These are phyloP conservation scores for Carex cristatella DNA, from an alignment of 176 grass and related monocot genomes.

Conservation along the genomic window DNA sequence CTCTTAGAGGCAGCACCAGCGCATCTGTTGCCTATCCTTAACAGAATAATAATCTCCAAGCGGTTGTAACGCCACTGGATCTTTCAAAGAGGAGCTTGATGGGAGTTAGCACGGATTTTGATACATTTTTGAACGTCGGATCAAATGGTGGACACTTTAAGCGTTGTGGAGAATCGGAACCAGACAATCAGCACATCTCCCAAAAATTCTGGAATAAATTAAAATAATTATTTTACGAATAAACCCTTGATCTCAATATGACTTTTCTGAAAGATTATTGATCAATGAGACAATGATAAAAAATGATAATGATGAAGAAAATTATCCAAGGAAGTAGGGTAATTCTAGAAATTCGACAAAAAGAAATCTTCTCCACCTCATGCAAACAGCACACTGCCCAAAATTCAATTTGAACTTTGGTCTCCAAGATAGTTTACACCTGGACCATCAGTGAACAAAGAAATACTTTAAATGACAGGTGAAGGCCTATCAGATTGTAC, in stretches of 20 bases:
- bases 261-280: neutral
- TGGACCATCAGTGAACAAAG: neutral
- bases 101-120: neutral
- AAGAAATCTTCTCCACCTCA: neutral
- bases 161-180: neutral
- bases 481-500: neutral
- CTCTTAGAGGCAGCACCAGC: neutral
- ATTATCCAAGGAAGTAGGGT: neutral
- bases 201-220: neutral
- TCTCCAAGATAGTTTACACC: neutral
- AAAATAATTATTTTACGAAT: neutral
- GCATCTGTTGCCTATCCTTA: neutral
- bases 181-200: neutral
- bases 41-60: neutral
- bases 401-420: slow-evolving; percentile 11
- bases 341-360: neutral
- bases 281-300: too few relatives aligned
- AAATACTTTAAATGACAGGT: neutral
- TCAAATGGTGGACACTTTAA: neutral
- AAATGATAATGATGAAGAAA: neutral
- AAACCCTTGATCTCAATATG: neutral
- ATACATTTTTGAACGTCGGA: neutral
- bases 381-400: slow-evolving; percentile 34
- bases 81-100: neutral
- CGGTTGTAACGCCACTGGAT: neutral